Percentiles rank a stretch among this genome's conserved stretches.
phyloP scores from a whole-genome alignment of 2,329 filamentous ascomycete species.

The Fragosphaeria purpurea region DNA sequence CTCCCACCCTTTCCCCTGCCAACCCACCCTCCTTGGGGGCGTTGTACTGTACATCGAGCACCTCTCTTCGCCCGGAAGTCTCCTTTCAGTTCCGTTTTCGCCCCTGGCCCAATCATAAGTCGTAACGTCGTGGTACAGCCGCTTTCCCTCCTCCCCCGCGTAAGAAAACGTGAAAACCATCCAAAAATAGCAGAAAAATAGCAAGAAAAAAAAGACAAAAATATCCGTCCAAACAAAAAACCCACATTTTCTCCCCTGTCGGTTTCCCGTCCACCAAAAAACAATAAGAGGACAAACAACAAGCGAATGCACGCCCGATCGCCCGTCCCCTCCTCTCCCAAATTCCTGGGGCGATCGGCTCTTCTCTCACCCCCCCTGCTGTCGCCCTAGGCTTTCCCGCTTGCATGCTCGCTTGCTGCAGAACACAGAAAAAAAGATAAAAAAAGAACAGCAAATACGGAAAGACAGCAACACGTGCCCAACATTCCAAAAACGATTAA shows the following conservation, averaged over 20 bases:
- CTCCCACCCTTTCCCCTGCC: slow-evolving; percentile 9
- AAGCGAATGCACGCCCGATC: too few relatives aligned
- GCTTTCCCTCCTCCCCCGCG: slow-evolving; percentile 13
- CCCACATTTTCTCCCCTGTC: too few relatives aligned
- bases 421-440: neutral
- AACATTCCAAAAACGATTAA: neutral
- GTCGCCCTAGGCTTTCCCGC: neutral
- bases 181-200: neutral
- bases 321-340: too few relatives aligned
- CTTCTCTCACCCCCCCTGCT: neutral
- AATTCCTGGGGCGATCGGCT: too few relatives aligned
- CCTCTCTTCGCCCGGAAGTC: slow-evolving; percentile 9
- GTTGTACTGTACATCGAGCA: slow-evolving; percentile 29
- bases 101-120: slow-evolving; percentile 43
- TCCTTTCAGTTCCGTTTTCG: slow-evolving; percentile 20
- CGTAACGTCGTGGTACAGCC: slow-evolving; percentile 37
- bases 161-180: slow-evolving; percentile 1
- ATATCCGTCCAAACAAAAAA: neutral
- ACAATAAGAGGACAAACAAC: too few relatives aligned
- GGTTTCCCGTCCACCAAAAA: too few relatives aligned
- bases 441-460: neutral
- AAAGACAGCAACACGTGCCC: neutral
- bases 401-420: neutral
- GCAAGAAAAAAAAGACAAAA: neutral
- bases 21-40: slow-evolving; percentile 5